Conservation (phyloP, 1,139 yeast species). For the Candida sanyaensis region DNA sequence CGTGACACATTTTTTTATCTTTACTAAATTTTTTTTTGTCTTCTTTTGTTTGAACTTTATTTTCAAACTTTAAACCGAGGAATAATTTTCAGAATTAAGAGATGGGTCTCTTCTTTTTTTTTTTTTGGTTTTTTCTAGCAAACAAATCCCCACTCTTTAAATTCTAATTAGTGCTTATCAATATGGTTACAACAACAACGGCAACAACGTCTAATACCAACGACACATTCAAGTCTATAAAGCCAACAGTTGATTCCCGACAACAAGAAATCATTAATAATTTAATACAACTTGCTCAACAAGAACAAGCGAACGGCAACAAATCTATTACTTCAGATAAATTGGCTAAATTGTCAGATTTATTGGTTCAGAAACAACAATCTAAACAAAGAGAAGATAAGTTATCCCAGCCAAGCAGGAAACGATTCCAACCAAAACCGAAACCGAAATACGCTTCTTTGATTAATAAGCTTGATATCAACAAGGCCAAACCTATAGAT, state of each 20-base stretch:
- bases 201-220: slow-evolving; percentile 6
- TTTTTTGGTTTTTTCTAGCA: not conserved
- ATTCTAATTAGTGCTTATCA: not conserved
- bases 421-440: slow-evolving; percentile 21
- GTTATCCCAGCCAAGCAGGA: slow-evolving; percentile 13
- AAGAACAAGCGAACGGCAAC: slow-evolving; percentile 37
- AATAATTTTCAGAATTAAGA: too few relatives aligned
- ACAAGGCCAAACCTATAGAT: slow-evolving; percentile 7
- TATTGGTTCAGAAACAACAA: slow-evolving; percentile 17
- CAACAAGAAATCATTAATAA: slow-evolving; percentile 29
- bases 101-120: too few relatives aligned
- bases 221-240: not conserved
- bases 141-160: slow-evolving; percentile 5
- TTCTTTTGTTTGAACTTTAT: not conserved
- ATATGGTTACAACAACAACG: slow-evolving; percentile 10
- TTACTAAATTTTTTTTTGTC: not conserved
- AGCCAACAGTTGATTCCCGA: slow-evolving; percentile 9
- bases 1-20: too few relatives aligned
- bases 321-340: slow-evolving; percentile 35
- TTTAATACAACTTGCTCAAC: slow-evolving; percentile 31
- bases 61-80: not conserved
- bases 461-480: slow-evolving; percentile 24
- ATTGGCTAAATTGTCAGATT: slow-evolving; percentile 26
- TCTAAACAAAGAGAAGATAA: slow-evolving; percentile 1
- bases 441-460: slow-evolving; percentile 27